Percentiles rank a stretch among this genome's conserved stretches.
These are phyloP conservation scores for Agaricus blazei DNA, from an alignment of 768 basidiomycete species.

Conservation along the genomic window DNA sequence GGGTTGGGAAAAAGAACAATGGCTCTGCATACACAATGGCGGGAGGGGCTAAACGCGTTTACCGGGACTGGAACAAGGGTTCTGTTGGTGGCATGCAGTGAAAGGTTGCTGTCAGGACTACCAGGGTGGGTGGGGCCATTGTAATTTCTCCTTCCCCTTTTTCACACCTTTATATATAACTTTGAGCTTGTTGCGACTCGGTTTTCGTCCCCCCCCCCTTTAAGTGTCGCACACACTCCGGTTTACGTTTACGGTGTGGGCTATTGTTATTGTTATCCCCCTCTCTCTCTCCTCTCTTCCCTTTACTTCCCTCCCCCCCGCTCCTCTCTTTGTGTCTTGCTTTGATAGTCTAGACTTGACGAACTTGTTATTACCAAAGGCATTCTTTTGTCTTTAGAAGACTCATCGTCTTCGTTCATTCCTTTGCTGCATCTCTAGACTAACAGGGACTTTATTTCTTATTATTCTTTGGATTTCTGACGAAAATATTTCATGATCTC, in stretches of 20 bases:
- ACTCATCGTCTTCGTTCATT: background rate
- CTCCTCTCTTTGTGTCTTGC: background rate
- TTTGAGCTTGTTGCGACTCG: background rate
- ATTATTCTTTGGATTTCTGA: background rate
- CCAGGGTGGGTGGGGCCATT: background rate
- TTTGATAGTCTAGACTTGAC: background rate
- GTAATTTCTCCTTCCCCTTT: background rate
- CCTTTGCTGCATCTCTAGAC: background rate
- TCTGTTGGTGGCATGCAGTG: too few relatives aligned
- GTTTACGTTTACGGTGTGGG: too few relatives aligned
- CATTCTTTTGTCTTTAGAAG: background rate
- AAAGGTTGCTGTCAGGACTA: background rate
- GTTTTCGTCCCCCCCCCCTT: too few relatives aligned
- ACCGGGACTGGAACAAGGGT: conserved; percentile 2
- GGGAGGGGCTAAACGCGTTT: background rate
- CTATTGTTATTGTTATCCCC: background rate
- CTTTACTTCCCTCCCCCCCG: background rate
- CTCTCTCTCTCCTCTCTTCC: background rate
- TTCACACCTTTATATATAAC: background rate
- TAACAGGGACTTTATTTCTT: background rate
- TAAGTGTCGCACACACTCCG: too few relatives aligned
- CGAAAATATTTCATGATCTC: conserved; percentile 31
- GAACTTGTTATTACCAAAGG: background rate
- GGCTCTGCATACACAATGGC: background rate
- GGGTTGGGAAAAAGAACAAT: too few relatives aligned